A percentile compares a stretch with the other conserved stretches of the same genome.
These are phyloP conservation scores for Colletotrichum kahawae DNA, from an alignment of 2,329 filamentous ascomycete genomes.

Conservation along the genomic window DNA sequence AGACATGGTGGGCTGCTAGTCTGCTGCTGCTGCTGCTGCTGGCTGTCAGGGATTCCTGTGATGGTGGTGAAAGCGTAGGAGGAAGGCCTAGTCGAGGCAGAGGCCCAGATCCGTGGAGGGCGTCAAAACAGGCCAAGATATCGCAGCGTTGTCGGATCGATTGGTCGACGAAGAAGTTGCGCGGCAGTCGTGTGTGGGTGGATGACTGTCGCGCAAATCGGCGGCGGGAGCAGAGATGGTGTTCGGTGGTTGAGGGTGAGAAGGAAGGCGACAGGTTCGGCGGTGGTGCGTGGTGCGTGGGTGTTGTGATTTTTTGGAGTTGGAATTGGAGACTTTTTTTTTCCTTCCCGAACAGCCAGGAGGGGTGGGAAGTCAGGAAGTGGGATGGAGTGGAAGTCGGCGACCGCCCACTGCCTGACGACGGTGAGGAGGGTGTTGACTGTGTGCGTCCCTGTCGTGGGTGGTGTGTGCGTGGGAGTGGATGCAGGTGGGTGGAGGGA, in stretches of 20 bases:
- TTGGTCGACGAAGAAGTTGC: not conserved
- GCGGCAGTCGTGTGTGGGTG: not conserved
- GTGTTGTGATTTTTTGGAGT: constrained; percentile 18
- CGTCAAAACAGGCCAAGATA: constrained; percentile 21
- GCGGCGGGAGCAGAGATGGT: not conserved
- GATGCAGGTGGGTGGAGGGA: constrained; percentile 11
- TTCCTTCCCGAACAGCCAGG: not conserved
- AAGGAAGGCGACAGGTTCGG: not conserved
- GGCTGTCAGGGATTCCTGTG: not conserved
- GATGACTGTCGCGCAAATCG: not conserved
- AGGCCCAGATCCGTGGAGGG: constrained; percentile 13
- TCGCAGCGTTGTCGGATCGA: not conserved
- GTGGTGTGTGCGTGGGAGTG: constrained; percentile 7
- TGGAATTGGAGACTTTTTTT: constrained; percentile 22
- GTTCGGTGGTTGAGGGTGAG: not conserved
- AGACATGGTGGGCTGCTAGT: constrained; percentile 50
- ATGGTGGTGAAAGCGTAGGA: not conserved
- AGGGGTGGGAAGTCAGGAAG: constrained; percentile 15
- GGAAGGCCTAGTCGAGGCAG: constrained; percentile 21
- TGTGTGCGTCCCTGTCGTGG: not conserved
- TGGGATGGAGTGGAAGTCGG: constrained; percentile 7
- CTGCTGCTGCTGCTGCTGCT: not conserved
- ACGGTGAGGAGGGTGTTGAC: not conserved
- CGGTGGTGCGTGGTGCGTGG: constrained; percentile 6
- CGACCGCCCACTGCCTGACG: not conserved